A percentile compares a stretch with the other conserved stretches of the same genome.
Conservation (phyloP, 2,329 filamentous ascomycete species). For the Aspergillus sp. region DNA sequence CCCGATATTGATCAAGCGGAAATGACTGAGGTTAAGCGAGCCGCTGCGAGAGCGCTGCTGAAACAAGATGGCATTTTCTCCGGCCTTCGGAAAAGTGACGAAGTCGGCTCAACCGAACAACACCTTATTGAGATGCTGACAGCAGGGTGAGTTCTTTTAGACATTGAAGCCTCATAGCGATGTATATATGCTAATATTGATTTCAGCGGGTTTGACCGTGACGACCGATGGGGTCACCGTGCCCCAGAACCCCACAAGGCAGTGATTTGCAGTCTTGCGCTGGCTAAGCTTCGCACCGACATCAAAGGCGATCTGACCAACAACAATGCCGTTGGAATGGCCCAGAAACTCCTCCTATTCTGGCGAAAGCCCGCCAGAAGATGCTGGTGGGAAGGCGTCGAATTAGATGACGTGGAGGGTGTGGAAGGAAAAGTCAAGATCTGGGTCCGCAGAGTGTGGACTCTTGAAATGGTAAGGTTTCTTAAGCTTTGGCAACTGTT, state of each 20-base stretch:
- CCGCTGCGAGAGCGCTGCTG: slow-evolving; percentile 79
- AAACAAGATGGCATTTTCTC: slow-evolving; percentile 94
- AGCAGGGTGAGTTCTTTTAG: slow-evolving; percentile 66
- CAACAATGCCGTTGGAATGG: slow-evolving; percentile 85
- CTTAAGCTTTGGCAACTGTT: not conserved
- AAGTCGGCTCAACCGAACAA: slow-evolving; percentile 92
- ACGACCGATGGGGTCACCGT: slow-evolving; percentile 92
- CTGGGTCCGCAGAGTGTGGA: slow-evolving; percentile 98
- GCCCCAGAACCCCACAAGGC: slow-evolving; percentile 98
- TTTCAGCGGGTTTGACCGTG: slow-evolving; percentile 85
- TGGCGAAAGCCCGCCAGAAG: slow-evolving; percentile 94
- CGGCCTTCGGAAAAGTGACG: slow-evolving; percentile 88
- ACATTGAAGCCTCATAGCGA: not conserved
- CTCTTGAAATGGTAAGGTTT: slow-evolving; percentile 75
- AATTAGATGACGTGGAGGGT: slow-evolving; percentile 82
- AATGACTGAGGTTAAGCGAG: slow-evolving; percentile 95
- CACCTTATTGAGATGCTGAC: slow-evolving; percentile 99
- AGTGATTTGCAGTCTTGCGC: slow-evolving; percentile 91
- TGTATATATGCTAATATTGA: slow-evolving; percentile 10
- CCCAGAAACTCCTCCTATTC: slow-evolving; percentile 93
- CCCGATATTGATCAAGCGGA: slow-evolving; percentile 78
- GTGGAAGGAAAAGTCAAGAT: slow-evolving; percentile 91
- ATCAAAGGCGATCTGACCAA: slow-evolving; percentile 73
- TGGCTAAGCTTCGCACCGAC: slow-evolving; percentile 88
- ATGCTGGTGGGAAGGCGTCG: slow-evolving; percentile 99